Evolutionary conservation across 306 rosid genomes (phyloP).

Genomic region (Mucuna pruriens): DNA sequence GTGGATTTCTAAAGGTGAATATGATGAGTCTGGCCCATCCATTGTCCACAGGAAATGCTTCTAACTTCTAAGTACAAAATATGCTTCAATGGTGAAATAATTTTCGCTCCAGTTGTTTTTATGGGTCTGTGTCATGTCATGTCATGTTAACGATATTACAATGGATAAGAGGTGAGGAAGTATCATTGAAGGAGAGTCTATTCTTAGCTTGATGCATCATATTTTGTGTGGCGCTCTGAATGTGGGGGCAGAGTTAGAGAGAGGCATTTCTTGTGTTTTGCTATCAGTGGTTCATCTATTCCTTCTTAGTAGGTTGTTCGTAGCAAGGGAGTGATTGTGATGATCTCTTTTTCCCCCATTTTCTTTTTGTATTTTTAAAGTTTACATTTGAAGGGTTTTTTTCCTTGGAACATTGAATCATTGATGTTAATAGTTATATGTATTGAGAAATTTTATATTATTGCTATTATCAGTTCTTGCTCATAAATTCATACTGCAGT

Average conservation of each 20-base stretch:
- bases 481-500: constrained; percentile 42
- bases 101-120: constrained; percentile 63
- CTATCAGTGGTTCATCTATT: constrained; percentile 55
- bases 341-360: constrained; percentile 28
- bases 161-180: constrained; percentile 38
- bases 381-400: constrained; percentile 45
- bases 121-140: constrained; percentile 69
- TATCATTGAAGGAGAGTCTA: constrained; percentile 36
- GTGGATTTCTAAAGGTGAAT: constrained; percentile 91
- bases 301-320: constrained; percentile 59
- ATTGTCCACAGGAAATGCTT: constrained; percentile 91
- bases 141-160: constrained; percentile 57
- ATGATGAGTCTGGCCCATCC: constrained; percentile 83
- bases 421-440: constrained; percentile 61
- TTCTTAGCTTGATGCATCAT: constrained; percentile 37
- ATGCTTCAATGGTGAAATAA: constrained; percentile 63
- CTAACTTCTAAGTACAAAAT: constrained; percentile 61
- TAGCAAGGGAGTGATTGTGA: constrained; percentile 67
- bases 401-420: constrained; percentile 46
- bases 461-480: constrained; percentile 54
- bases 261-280: constrained; percentile 30
- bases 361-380: neutral
- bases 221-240: constrained; percentile 43
- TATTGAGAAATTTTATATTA: constrained; percentile 55
- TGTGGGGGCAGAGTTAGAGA: constrained; percentile 42